Base-by-base conservation (phyloP, 345 rosid genomes). In the Corchorus olitorius region DNA sequence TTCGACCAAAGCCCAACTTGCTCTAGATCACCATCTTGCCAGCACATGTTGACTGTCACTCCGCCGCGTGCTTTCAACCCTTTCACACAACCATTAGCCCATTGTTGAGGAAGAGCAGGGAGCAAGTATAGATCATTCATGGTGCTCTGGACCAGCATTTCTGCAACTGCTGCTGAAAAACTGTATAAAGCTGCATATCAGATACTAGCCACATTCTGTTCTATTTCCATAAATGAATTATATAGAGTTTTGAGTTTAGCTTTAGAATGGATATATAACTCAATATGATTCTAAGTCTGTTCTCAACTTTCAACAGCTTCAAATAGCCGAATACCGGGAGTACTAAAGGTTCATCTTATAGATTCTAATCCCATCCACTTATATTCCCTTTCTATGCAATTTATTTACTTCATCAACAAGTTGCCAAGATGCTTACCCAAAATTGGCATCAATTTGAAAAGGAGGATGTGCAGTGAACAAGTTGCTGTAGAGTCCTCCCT, bases 401-500 rank as follows among this genome's bases (percentile, higher is more conserved):
- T 6, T 45, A 45, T 7, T 45, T 7, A 45, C 48, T 45, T 45
- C 9, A 7, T 8, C 48, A 45, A 45, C 48, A 6, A 45, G 9
- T 45, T 45, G 48, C 48, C 48, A 45, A 45, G 20, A 43, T 72
- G 73, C 86, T 88, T 83, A 96, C 99, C 98, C 99, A 15, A 90
- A 92, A 79, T 96, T 96, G 68, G 97, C 98, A 77, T 96, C 99
- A 41, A 96, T 96, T 83, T 93, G 98, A 80, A 96, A 96, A 33
- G 99, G 99, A 5, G 99, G 98, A 73, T 93, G 98, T 8, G 97
- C 94, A 6, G 95, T 88, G 81, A 96, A 96, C 82, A 96, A 81
- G 90, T 96, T 96, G 55, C 86, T 89, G 78, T 96, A 96, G 20
- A 96, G 78, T 64, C 99, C 99, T 64, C 98, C 98, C 78, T 88